Conservation (phyloP, 2,329 filamentous ascomycete species). For the Trichoderma sp. region DNA sequence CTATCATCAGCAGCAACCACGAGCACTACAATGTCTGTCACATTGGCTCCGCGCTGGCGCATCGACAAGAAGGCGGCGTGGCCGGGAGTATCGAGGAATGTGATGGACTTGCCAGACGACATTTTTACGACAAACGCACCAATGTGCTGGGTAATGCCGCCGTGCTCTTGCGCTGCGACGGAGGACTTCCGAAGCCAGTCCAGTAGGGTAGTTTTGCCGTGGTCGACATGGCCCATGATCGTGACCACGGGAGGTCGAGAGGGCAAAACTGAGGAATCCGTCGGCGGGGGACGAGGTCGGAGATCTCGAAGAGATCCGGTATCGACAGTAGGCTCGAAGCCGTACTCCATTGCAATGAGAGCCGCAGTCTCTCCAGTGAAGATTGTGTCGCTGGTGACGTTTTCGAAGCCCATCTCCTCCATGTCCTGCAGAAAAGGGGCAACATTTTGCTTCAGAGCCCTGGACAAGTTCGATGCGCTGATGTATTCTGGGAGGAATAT, state of each 20-base stretch:
- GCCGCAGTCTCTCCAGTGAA: constrained; percentile 88
- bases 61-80: constrained; percentile 95
- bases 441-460: constrained; percentile 66
- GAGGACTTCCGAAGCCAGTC: constrained; percentile 93
- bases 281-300: constrained; percentile 62
- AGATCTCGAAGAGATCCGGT: constrained; percentile 66
- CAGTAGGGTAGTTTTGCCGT: constrained; percentile 94
- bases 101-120: constrained; percentile 83
- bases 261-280: constrained; percentile 66
- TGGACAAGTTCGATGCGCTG: constrained; percentile 77
- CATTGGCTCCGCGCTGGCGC: constrained; percentile 90
- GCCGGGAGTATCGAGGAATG: constrained; percentile 93
- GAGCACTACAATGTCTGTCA: constrained; percentile 94
- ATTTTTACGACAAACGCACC: constrained; percentile 92
- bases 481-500: constrained; percentile 90
- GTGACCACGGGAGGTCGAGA: constrained; percentile 87
- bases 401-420: constrained; percentile 84
- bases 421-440: constrained; percentile 72
- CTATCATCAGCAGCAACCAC: constrained; percentile 97
- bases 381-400: constrained; percentile 76
- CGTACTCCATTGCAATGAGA: constrained; percentile 87
- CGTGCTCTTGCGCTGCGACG: constrained; percentile 85
- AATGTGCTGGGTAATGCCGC: constrained; percentile 97
- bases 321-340: constrained; percentile 80
- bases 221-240: constrained; percentile 99